Conservation (phyloP, 306 rosid genomes). For the Casuarina equisetifolia region DNA sequence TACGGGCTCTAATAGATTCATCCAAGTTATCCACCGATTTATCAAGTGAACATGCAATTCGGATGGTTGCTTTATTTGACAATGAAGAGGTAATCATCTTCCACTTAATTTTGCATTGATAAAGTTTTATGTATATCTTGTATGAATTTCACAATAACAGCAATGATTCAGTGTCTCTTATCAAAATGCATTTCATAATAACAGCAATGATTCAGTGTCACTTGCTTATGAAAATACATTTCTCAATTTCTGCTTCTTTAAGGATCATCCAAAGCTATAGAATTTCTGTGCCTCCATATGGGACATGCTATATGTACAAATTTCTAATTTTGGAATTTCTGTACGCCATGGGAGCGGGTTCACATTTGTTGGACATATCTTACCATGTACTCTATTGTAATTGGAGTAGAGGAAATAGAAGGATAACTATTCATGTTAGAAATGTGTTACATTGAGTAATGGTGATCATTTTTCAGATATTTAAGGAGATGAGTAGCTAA, state of each 20-base stretch:
- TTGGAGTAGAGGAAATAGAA: background rate
- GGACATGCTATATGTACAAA: background rate
- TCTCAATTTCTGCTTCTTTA: background rate
- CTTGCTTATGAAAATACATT: background rate
- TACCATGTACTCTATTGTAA: background rate
- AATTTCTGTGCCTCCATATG: background rate
- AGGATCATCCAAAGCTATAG: background rate
- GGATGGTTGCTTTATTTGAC: slow-evolving; percentile 98
- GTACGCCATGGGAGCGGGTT: background rate
- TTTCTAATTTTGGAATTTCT: background rate
- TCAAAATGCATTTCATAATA: background rate
- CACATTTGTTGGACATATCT: background rate
- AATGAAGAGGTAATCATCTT: slow-evolving; percentile 82
- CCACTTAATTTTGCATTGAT: background rate
- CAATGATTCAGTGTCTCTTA: background rate
- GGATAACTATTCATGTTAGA: background rate
- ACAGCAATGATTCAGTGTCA: background rate
- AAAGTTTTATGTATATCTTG: background rate
- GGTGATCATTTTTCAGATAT: background rate
- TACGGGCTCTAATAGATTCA: slow-evolving; percentile 89
- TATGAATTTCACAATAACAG: background rate
- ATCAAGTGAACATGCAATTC: slow-evolving; percentile 64
- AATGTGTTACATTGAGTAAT: background rate
- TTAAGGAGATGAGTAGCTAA: background rate
- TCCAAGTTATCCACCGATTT: slow-evolving; percentile 57